Base-by-base conservation (phyloP, 192 early-diverging fungal species). In the Physocladia obscura region DNA sequence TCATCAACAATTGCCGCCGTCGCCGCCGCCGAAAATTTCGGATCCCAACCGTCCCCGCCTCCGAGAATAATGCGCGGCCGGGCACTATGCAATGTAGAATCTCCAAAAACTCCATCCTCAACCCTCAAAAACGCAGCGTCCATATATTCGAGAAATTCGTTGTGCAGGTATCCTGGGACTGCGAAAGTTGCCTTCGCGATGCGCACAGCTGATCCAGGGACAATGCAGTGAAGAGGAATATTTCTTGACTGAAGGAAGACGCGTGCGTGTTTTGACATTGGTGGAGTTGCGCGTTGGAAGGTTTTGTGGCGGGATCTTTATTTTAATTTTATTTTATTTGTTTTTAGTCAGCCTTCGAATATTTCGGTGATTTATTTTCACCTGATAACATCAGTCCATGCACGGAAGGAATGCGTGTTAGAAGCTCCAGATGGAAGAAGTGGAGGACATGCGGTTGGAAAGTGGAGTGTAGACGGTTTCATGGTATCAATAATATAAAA, bases 191-290 rank as follows among this genome's bases (percentile, higher is more conserved):
- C 62, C 19, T 65, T 65, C 26, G 34, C n/a, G 31, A 65, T 65
- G 11, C 62, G 44, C 11, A 65, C 31, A 8, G 62, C 49, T 15
- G 17, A 22, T 5, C 62, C 62, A 22, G 62, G 62, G 19, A 65
- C 62, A 32, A 65, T n/a, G 24, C 62, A 65, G 6, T 34, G 49
- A n/a, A 65, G 24, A 2, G 62, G 49, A 22, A 65, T 30, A 1
- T 32, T 38, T 32, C 52, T 49, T 17, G 26, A 34, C 34, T 65
- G 62, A 11, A 65, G 49, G 32, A 65, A 65, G 11, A 65, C 32
- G 15, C 62, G 62, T 2, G 62, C 62, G 34, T 65, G 62, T 51
- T 65, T 65, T 27, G 62, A 65, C 62, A 65, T 65, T 19, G 62
- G 62, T 3, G 62, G 62, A n/a, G 62, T 38, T 31, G 62, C 62